These are phyloP conservation scores for Pythium brachiatum DNA, from an alignment of 352 stramenopile species.

Conservation along the genomic window DNA sequence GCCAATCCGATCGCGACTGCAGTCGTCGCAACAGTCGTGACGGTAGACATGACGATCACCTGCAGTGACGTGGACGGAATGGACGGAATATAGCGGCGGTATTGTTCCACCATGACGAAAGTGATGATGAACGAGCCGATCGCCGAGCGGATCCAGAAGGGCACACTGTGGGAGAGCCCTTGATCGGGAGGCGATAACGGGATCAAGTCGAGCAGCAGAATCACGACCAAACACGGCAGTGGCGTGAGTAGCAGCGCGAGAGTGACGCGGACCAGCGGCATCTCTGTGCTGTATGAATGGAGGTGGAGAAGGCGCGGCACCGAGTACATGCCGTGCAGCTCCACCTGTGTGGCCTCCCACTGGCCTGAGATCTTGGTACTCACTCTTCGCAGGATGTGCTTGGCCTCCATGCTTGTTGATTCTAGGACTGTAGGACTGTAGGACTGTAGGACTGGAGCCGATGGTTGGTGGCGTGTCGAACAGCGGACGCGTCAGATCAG, in stretches of 20 bases:
- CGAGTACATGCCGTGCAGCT: constrained; percentile 17
- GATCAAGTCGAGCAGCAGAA: constrained; percentile 1
- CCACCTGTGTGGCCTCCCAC: constrained; percentile 9
- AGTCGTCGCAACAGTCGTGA: neutral
- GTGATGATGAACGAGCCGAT: constrained; percentile 4
- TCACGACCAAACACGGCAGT: constrained; percentile 1
- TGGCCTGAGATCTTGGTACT: neutral
- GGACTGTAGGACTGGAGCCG: too few species aligned
- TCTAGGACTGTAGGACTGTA: too few species aligned
- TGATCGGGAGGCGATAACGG: neutral
- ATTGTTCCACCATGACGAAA: neutral
- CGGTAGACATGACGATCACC: neutral
- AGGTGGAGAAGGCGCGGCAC: neutral
- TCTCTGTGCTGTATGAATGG: neutral
- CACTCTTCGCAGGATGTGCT: neutral
- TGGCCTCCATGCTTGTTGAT: neutral
- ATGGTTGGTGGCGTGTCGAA: too few species aligned
- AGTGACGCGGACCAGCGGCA: neutral
- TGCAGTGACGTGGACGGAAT: neutral
- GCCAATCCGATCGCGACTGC: neutral
- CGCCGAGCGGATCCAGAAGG: neutral
- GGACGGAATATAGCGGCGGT: neutral
- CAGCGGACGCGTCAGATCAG: too few species aligned
- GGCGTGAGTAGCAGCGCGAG: neutral
- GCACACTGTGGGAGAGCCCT: neutral